A percentile compares a stretch with the other conserved stretches of the same genome.
These are phyloP conservation scores for Rhizomucor pusillus DNA, from an alignment of 371 early-diverging fungal species.

Conservation along the genomic window DNA sequence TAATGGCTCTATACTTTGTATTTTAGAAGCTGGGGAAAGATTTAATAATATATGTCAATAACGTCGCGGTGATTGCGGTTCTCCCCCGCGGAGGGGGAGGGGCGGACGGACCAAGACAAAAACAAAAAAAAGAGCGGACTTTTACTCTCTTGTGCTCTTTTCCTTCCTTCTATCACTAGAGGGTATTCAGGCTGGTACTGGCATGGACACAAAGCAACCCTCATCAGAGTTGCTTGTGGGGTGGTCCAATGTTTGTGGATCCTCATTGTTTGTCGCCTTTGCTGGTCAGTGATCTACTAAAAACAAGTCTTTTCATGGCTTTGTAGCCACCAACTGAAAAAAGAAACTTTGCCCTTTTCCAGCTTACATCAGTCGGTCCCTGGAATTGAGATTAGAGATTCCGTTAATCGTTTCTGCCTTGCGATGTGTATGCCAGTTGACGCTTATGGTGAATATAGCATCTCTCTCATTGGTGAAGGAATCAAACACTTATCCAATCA, in stretches of 20 bases:
- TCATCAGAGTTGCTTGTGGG: too few species aligned
- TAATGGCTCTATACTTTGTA: too few species aligned
- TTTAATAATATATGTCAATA: too few species aligned
- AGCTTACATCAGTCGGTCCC: not conserved
- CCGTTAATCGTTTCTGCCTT: not conserved
- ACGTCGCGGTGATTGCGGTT: too few species aligned
- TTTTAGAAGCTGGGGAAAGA: too few species aligned
- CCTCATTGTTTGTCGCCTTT: not conserved
- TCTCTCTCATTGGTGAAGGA: not conserved
- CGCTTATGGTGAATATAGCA: not conserved
- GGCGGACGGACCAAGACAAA: too few species aligned
- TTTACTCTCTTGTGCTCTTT: too few species aligned
- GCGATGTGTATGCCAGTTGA: not conserved
- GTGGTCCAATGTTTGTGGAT: not conserved
- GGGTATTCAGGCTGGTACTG: too few species aligned
- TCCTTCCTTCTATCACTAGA: too few species aligned
- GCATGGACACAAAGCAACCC: too few species aligned
- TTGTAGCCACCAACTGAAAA: not conserved
- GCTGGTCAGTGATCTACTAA: conserved; percentile 1
- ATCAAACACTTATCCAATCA: not conserved
- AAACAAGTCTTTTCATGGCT: not conserved
- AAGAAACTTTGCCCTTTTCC: not conserved
- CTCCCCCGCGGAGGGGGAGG: too few species aligned
- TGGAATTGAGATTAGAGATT: not conserved
- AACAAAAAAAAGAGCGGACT: too few species aligned